Conservation (phyloP, 768 basidiomycete species). For the Lactifluus volemus region DNA sequence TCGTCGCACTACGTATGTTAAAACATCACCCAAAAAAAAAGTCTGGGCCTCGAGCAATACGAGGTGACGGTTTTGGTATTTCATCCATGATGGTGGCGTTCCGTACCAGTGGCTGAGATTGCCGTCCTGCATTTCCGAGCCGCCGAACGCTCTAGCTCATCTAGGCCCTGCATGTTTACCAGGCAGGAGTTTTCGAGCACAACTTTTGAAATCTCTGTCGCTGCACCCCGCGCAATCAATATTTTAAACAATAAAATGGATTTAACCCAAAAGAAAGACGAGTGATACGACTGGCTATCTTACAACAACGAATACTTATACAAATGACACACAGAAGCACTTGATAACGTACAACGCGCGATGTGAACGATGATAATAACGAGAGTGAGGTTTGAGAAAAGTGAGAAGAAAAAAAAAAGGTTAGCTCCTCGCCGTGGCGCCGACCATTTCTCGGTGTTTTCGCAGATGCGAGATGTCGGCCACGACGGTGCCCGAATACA, state of each 20-base stretch:
- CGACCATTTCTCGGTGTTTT: conserved; percentile 18
- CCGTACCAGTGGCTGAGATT: not conserved
- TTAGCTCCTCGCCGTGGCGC: conserved; percentile 6
- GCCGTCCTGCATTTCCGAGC: not conserved
- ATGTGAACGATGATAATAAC: not conserved
- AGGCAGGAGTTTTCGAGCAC: not conserved
- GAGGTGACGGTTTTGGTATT: too few species aligned
- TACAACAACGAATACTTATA: not conserved
- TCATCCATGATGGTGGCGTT: conserved; percentile 4
- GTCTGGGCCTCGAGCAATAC: not conserved
- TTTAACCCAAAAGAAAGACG: not conserved
- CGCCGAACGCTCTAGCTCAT: not conserved
- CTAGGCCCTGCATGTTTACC: too few species aligned
- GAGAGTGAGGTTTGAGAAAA: not conserved
- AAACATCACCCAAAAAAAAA: not conserved
- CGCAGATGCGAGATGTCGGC: conserved; percentile 20
- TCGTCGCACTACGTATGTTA: not conserved
- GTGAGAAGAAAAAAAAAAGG: not conserved
- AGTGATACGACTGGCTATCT: not conserved
- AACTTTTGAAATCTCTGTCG: not conserved
- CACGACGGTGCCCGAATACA: conserved; percentile 14
- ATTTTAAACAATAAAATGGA: not conserved
- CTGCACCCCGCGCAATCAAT: not conserved
- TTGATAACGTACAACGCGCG: not conserved
- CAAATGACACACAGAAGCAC: not conserved